Percentiles rank a stretch among this genome's conserved stretches.
Conservation (phyloP, 352 stramenopile genomes). For the Phytopythium cucurbitacearum region DNA sequence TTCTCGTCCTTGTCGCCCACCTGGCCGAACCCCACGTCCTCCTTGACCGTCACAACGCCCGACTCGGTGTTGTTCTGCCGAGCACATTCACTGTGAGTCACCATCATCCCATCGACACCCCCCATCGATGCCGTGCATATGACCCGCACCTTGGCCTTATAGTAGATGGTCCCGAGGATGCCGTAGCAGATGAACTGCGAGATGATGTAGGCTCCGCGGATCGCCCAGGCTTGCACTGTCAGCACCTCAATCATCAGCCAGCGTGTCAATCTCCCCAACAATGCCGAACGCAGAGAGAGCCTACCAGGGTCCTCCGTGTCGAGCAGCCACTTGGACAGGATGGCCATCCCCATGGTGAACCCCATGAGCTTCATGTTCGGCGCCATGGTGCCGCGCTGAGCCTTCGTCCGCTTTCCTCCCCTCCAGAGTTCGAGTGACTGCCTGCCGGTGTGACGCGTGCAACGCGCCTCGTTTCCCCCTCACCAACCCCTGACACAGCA, state of each 20-base stretch:
- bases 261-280: not conserved
- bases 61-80: slow-evolving; percentile 72
- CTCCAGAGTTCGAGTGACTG: too few species aligned
- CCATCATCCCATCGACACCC: not conserved
- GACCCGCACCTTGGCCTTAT: slow-evolving; percentile 41
- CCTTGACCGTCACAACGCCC: slow-evolving; percentile 66
- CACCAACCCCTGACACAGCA: too few species aligned
- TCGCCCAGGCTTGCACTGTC: slow-evolving; percentile 48
- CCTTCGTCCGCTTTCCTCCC: not conserved
- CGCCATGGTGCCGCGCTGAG: slow-evolving; percentile 36
- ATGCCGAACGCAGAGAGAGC: slow-evolving; percentile 5
- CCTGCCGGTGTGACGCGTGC: too few species aligned
- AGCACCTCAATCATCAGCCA: slow-evolving; percentile 1
- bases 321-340: slow-evolving; percentile 61
- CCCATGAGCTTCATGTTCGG: slow-evolving; percentile 80
- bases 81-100: not conserved
- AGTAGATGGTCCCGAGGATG: slow-evolving; percentile 53
- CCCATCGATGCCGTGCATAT: not conserved
- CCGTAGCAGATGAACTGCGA: slow-evolving; percentile 71
- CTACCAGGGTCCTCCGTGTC: slow-evolving; percentile 57
- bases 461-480: too few species aligned
- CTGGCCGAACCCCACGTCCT: slow-evolving; percentile 76
- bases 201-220: slow-evolving; percentile 51
- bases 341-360: slow-evolving; percentile 55
- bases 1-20: slow-evolving; percentile 71